These are phyloP conservation scores for Suillus hirtellus DNA, from an alignment of 768 basidiomycete species.

Conservation along the genomic window DNA sequence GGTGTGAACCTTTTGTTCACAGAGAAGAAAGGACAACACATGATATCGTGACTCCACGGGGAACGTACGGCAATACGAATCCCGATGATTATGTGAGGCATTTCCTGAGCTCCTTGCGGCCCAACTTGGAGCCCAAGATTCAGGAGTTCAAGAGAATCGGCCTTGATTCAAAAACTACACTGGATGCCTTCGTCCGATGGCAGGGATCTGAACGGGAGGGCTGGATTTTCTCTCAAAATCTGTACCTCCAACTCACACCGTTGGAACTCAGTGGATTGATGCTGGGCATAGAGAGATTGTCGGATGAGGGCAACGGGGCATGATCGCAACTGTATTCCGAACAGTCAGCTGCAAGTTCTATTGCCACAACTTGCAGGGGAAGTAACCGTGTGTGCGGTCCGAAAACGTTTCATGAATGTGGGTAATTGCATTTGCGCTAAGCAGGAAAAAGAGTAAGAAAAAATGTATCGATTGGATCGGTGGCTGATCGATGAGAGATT, in stretches of 20 bases:
- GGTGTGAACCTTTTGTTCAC: neutral
- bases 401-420: constrained; percentile 27
- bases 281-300: constrained; percentile 12
- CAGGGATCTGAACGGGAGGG: constrained; percentile 15
- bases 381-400: constrained; percentile 21
- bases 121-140: constrained; percentile 23
- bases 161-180: constrained; percentile 22
- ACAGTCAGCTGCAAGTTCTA: neutral
- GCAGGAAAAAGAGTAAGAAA: constrained; percentile 18
- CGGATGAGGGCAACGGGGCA: neutral
- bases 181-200: constrained; percentile 28
- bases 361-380: constrained; percentile 9
- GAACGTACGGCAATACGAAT: neutral
- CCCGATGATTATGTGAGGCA: constrained; percentile 10
- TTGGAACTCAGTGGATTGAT: constrained; percentile 24
- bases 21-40: neutral
- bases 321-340: neutral
- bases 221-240: constrained; percentile 19
- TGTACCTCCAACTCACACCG: constrained; percentile 19
- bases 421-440: constrained; percentile 23
- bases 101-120: constrained; percentile 23
- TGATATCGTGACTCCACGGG: neutral
- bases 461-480: constrained; percentile 12
- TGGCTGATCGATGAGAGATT: constrained; percentile 19
- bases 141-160: constrained; percentile 24